A percentile compares a stretch with the other conserved stretches of the same genome.
Evolutionary conservation across 2,329 filamentous ascomycete genomes (phyloP).

Genomic region (Pezicula rhizophila): DNA sequence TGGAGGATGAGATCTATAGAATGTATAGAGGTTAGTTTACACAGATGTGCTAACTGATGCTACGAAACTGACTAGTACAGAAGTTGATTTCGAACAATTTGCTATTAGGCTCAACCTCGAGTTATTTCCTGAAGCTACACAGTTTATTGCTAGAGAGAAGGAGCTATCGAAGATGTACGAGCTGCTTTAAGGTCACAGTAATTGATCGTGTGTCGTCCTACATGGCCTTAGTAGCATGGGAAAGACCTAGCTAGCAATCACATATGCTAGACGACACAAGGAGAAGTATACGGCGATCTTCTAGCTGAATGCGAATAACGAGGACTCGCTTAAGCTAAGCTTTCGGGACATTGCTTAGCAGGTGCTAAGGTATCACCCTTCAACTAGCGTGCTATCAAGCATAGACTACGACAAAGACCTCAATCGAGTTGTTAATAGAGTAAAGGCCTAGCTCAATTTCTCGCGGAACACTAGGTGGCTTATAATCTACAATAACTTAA

Average conservation of each 20-base stretch:
- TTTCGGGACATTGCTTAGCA: constrained; percentile 24
- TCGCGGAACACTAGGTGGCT: constrained; percentile 30
- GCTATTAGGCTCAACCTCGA: neutral
- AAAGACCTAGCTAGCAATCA: no score
- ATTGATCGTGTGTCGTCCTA: neutral
- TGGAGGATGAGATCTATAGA: constrained; percentile 28
- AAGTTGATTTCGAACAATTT: constrained; percentile 10
- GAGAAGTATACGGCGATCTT: no score
- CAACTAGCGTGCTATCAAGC: constrained; percentile 16
- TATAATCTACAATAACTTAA: constrained; percentile 17
- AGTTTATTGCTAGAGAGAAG: constrained; percentile 17
- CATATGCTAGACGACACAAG: no score
- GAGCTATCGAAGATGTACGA: constrained; percentile 17
- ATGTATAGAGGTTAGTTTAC: neutral
- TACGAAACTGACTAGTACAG: constrained; percentile 6
- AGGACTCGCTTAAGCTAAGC: constrained; percentile 5
- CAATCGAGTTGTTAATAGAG: constrained; percentile 24
- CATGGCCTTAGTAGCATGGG: no score
- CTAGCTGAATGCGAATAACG: no score
- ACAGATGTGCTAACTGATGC: constrained; percentile 3
- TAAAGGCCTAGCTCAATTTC: constrained; percentile 33
- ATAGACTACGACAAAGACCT: constrained; percentile 19
- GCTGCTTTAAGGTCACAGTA: constrained; percentile 9
- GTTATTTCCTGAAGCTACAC: constrained; percentile 8
- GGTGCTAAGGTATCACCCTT: constrained; percentile 25